Conservation (phyloP, 2,329 filamentous ascomycete genomes). For the Colletotrichum higginsianum region DNA sequence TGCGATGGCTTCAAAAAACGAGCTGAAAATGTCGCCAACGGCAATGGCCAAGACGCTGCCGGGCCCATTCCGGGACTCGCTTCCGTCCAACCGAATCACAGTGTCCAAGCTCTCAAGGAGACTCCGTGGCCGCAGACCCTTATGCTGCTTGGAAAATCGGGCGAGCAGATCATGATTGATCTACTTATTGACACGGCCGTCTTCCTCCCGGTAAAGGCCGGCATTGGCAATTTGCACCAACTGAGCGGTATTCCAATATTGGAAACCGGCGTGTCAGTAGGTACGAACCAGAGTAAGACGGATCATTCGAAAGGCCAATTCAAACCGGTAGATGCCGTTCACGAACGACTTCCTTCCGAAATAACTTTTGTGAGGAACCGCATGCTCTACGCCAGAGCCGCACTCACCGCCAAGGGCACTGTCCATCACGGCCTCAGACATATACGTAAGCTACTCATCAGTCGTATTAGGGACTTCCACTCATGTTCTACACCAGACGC, state of each 20-base stretch:
- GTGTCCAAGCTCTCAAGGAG: conserved; percentile 78
- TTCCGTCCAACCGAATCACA: conserved; percentile 76
- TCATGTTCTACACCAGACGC: conserved; percentile 72
- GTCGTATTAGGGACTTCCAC: background rate
- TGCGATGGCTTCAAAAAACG: conserved; percentile 83
- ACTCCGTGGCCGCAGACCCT: conserved; percentile 83
- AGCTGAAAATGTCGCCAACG: conserved; percentile 48
- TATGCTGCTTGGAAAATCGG: conserved; percentile 79
- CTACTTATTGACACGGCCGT: conserved; percentile 84
- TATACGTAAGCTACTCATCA: conserved; percentile 76
- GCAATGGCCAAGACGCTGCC: conserved; percentile 47
- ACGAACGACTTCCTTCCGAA: conserved; percentile 61
- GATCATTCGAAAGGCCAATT: conserved; percentile 19
- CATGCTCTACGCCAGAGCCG: conserved; percentile 87
- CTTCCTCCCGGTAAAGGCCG: conserved; percentile 74
- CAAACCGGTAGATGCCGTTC: conserved; percentile 5
- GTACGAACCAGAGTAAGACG: background rate
- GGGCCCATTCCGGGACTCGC: conserved; percentile 75
- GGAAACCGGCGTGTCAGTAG: conserved; percentile 49
- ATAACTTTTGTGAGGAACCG: conserved; percentile 85
- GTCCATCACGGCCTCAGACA: conserved; percentile 84
- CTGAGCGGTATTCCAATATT: conserved; percentile 75
- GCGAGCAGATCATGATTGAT: conserved; percentile 83
- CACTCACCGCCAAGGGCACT: conserved; percentile 76
- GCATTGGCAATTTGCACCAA: conserved; percentile 80